Base-by-base conservation (phyloP, 2,329 filamentous ascomycete genomes). In the Didymella lethalis region DNA sequence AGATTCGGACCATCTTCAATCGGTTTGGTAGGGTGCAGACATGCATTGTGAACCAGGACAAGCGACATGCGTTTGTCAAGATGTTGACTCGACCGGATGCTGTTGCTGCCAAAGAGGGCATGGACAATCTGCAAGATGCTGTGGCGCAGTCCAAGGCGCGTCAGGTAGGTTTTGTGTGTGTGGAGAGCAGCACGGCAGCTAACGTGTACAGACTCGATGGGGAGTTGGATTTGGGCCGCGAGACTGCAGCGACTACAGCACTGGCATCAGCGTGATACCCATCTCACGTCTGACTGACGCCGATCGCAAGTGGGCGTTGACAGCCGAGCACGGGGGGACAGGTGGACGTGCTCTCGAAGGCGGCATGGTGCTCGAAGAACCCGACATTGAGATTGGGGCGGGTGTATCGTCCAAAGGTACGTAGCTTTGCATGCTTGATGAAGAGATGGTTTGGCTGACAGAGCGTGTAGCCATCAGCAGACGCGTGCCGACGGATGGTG, bases 41-140 rank as follows among this genome's bases (percentile, higher is more conserved):
- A 1, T 98, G 94, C 79, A 99, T 99, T 65, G 93, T 97, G 66
- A 98, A 99, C 80, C 90, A 92, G 72, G 95, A 99, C 73, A 99
- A 98, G 81, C 91, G 95, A 18, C 95, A 99, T 78, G 95, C 95
- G 6, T 99, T 99, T 76, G 94, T 99, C 72, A 99, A 99, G 81
- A 99, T 99, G 95, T 86, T 95, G 66, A 95, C 87, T 64, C 92
- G 96, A 36, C 85, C 87, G 62, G 92, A 97, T 77, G 94, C 95
- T 14, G 85, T 96, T 59, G 82, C 77, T 62, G 95, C 95, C 49
- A 96, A 96, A 75, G 86, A 90, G 36, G 91, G 88, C 50, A 97
- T 98, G 88, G 93, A 97, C 76, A 88, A 88, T 51, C 86, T 88
- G 61, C 87, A 90, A 64, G 85, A 88, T 59, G 84, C 89, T 5